These are phyloP conservation scores for Mortierella antarctica DNA, from an alignment of 192 early-diverging fungal genomes.

Conservation along the genomic window DNA sequence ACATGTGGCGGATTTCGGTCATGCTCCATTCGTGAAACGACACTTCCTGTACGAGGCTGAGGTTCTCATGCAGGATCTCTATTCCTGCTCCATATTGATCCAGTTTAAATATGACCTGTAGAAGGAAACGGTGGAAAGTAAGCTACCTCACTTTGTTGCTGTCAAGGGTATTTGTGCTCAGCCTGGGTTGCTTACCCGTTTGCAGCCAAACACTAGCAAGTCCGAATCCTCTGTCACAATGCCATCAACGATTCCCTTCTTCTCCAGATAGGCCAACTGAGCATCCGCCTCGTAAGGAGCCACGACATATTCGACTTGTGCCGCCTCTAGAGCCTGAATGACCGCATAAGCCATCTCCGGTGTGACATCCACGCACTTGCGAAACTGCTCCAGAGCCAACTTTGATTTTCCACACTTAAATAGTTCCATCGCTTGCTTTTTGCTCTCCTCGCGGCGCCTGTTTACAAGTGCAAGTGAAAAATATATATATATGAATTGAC, in stretches of 20 bases:
- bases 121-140: neutral
- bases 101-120: slow-evolving; percentile 83
- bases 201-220: slow-evolving; percentile 91
- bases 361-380: slow-evolving; percentile 83
- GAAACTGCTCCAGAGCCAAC: slow-evolving; percentile 80
- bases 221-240: slow-evolving; percentile 97
- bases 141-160: too few species aligned
- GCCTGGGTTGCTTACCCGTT: slow-evolving; percentile 52
- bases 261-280: slow-evolving; percentile 88
- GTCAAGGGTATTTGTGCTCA: neutral
- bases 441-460: slow-evolving; percentile 70
- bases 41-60: slow-evolving; percentile 61
- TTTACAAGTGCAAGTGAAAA: neutral
- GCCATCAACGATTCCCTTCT: slow-evolving; percentile 73
- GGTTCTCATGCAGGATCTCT: slow-evolving; percentile 68
- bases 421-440: slow-evolving; percentile 65
- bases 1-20: slow-evolving; percentile 83
- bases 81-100: slow-evolving; percentile 75
- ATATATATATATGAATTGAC: neutral
- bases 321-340: slow-evolving; percentile 74
- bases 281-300: slow-evolving; percentile 99
- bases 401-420: slow-evolving; percentile 64
- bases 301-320: slow-evolving; percentile 81
- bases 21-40: slow-evolving; percentile 68
- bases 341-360: slow-evolving; percentile 83